Evolutionary conservation across 2,329 filamentous ascomycete genomes (phyloP).

Genomic region (Fusarium palustre): DNA sequence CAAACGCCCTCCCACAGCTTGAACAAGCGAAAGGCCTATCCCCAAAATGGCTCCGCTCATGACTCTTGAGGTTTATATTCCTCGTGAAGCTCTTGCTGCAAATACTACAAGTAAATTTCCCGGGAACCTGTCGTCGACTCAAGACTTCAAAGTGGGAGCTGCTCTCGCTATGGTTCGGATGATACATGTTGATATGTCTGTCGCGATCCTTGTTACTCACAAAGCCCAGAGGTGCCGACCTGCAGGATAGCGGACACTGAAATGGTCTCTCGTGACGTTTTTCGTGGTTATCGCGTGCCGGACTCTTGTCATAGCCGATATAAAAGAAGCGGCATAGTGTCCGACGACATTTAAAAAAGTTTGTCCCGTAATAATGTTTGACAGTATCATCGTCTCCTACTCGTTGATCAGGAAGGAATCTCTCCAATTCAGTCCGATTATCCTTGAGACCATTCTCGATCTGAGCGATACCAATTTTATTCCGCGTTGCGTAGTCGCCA

Average conservation of each 20-base stretch:
- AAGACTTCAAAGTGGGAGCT: neutral
- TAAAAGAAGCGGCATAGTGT: conserved; percentile 11
- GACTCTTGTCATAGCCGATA: neutral
- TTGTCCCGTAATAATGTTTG: neutral
- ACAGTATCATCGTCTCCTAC: neutral
- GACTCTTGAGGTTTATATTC: neutral
- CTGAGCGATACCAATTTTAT: neutral
- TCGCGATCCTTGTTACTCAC: conserved; percentile 1
- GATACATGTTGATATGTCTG: neutral
- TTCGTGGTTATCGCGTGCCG: neutral
- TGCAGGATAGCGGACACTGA: neutral
- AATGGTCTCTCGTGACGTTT: conserved; percentile 9
- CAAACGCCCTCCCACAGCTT: neutral
- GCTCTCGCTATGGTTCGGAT: accelerated
- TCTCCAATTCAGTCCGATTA: neutral
- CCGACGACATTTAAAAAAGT: neutral
- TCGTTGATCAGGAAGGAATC: accelerated
- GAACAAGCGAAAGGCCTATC: conserved; percentile 2
- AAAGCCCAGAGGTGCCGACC: neutral
- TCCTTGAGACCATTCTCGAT: neutral
- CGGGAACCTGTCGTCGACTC: neutral
- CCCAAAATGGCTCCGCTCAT: conserved; percentile 11
- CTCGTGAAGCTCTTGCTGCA: conserved; percentile 6
- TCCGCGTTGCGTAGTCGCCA: neutral
- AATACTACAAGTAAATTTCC: neutral